These are phyloP conservation scores for Fusarium sp. DNA, from an alignment of 2,329 filamentous ascomycete species.

Conservation along the genomic window DNA sequence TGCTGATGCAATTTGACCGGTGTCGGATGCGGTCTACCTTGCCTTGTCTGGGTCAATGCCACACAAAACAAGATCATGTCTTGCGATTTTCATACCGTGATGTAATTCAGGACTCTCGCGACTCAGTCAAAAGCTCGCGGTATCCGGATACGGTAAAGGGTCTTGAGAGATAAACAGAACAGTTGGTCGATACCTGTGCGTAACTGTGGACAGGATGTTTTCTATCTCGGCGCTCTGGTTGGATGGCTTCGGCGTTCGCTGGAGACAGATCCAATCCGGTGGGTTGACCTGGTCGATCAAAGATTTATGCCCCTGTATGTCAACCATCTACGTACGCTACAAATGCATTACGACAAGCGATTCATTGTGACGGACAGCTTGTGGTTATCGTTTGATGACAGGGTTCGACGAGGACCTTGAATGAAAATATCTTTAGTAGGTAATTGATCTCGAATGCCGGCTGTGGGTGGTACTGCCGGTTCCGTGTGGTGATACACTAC, in stretches of 20 bases:
- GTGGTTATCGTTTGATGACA: not conserved
- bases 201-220: slow-evolving; percentile 33
- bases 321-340: slow-evolving; percentile 4
- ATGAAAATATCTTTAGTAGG: not conserved
- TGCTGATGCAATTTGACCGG: not conserved
- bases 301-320: slow-evolving; percentile 17
- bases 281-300: slow-evolving; percentile 26
- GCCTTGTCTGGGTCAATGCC: not conserved
- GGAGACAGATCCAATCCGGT: slow-evolving; percentile 27
- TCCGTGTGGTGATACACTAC: not conserved
- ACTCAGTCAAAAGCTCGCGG: slow-evolving; percentile 11
- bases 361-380: slow-evolving; percentile 15
- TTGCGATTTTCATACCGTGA: slow-evolving; percentile 17
- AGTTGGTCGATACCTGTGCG: slow-evolving; percentile 20
- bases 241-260: slow-evolving; percentile 15
- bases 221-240: slow-evolving; percentile 36
- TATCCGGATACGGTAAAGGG: slow-evolving; percentile 27
- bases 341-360: slow-evolving; percentile 3
- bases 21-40: slow-evolving; percentile 1
- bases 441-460: slow-evolving; percentile 12
- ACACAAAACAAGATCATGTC: slow-evolving; percentile 3
- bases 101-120: slow-evolving; percentile 22
- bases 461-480: slow-evolving; percentile 7
- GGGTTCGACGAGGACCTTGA: not conserved
- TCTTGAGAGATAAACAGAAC: slow-evolving; percentile 36